Evolutionary conservation across 495 filamentous ascomycete species (phyloP).

Genomic region (Xylaria castorea): DNA sequence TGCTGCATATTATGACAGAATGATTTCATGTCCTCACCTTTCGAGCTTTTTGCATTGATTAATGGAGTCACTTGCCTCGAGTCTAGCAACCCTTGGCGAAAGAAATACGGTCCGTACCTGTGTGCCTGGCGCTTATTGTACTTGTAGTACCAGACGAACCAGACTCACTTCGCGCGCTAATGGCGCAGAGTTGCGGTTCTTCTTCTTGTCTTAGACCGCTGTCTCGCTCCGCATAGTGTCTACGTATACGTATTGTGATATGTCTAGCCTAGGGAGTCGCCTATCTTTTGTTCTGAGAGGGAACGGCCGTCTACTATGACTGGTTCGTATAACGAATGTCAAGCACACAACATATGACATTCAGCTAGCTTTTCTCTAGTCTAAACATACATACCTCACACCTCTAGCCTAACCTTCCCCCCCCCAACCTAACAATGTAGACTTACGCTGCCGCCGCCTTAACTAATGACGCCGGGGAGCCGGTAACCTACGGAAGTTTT

Average conservation of each 20-base stretch:
- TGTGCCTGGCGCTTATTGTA: conserved; percentile 20
- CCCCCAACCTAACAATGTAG: conserved; percentile 1
- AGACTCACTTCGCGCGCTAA: conserved; percentile 19
- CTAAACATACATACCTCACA: conserved; percentile 15
- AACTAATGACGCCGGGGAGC: neutral
- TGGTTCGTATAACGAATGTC: conserved; percentile 14
- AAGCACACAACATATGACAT: conserved; percentile 10
- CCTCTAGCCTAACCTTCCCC: conserved; percentile 7
- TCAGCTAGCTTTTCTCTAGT: conserved; percentile 7
- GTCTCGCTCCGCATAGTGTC: neutral
- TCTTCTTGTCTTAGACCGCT: neutral
- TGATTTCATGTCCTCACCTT: conserved; percentile 26
- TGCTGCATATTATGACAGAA: conserved; percentile 28
- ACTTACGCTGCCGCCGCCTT: conserved; percentile 20
- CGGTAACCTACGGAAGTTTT: conserved; percentile 18
- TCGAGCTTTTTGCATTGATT: conserved; percentile 29
- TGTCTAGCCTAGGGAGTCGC: neutral
- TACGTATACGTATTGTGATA: neutral
- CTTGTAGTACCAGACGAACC: neutral
- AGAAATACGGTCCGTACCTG: conserved; percentile 9
- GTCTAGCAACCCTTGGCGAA: conserved; percentile 8
- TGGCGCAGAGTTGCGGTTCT: conserved; percentile 12
- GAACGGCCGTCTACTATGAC: conserved; percentile 2
- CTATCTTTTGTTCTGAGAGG: neutral
- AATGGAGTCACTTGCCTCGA: conserved; percentile 24